A percentile compares a stretch with the other conserved stretches of the same genome.
Conservation (phyloP, 352 stramenopile genomes). For the Pythium pyrilobum region DNA sequence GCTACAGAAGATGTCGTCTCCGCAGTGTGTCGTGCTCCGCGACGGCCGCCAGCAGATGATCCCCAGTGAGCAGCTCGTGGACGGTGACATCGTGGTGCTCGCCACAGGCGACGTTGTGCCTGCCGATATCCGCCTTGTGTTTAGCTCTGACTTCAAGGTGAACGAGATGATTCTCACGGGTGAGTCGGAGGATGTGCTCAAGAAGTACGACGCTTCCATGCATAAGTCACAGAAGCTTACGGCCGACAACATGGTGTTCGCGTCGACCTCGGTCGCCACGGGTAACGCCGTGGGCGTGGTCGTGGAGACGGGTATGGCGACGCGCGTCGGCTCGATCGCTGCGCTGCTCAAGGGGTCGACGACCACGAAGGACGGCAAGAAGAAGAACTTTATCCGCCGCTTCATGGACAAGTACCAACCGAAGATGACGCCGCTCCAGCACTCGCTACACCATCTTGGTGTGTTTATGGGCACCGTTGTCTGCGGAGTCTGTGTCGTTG, state of each 20-base stretch:
- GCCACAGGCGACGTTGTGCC: conserved; percentile 92
- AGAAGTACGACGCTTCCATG: conserved; percentile 51
- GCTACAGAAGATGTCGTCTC: conserved; percentile 66
- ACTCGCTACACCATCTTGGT: conserved; percentile 92
- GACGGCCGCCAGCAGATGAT: conserved; percentile 43
- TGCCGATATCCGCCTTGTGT: conserved; percentile 86
- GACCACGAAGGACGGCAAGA: conserved; percentile 25
- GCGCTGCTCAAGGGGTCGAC: conserved; percentile 37
- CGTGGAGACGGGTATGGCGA: conserved; percentile 59
- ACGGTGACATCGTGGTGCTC: conserved; percentile 80
- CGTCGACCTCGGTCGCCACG: conserved; percentile 69
- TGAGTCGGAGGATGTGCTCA: conserved; percentile 82
- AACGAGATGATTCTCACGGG: conserved; percentile 95
- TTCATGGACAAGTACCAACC: conserved; percentile 63
- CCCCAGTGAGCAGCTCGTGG: conserved; percentile 54
- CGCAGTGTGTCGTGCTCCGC: conserved; percentile 52
- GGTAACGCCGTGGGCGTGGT: conserved; percentile 60
- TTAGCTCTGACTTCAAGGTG: conserved; percentile 79
- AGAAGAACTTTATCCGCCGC: conserved; percentile 42
- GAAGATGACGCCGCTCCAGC: conserved; percentile 88
- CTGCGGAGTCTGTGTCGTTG: conserved; percentile 89
- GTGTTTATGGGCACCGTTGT: conserved; percentile 87
- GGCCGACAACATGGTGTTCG: conserved; percentile 90
- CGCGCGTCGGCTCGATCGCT: conserved; percentile 59
- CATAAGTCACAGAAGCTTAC: conserved; percentile 52